A percentile compares a stretch with the other conserved stretches of the same genome.
These are phyloP conservation scores for Chlamydomonas sphaeroides DNA, from an alignment of 139 green algal genomes.

Conservation along the genomic window DNA sequence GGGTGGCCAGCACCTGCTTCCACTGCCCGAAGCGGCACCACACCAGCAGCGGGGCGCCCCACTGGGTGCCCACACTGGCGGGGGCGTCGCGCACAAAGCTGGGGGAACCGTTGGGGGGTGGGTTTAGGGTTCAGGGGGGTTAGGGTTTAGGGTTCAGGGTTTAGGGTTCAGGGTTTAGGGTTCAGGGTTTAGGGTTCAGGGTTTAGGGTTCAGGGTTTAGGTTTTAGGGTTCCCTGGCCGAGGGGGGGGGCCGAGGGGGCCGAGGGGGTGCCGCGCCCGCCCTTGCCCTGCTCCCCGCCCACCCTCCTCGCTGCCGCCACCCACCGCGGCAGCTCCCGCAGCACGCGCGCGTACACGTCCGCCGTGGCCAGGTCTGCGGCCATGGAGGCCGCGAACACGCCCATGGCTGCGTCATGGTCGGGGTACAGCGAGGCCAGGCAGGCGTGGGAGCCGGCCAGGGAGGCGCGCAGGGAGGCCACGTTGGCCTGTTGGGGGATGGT, in stretches of 20 bases:
- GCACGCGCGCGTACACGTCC: conserved; percentile 14
- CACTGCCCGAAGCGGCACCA: conserved; percentile 4
- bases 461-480: background rate
- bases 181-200: too few species aligned
- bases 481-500: conserved; percentile 22
- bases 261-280: too few species aligned
- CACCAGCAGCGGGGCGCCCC: conserved; percentile 9
- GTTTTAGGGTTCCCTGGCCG: too few species aligned
- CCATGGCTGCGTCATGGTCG: conserved; percentile 19
- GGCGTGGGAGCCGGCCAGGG: background rate
- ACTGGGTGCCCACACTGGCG: background rate
- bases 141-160: too few species aligned
- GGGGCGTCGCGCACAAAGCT: conserved; percentile 7
- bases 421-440: conserved; percentile 24
- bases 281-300: background rate
- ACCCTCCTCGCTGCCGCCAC: background rate
- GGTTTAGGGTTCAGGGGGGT: too few species aligned
- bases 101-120: too few species aligned
- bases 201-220: too few species aligned
- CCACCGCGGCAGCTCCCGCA: conserved; percentile 24
- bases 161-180: too few species aligned
- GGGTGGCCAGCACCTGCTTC: background rate
- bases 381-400: conserved; percentile 26
- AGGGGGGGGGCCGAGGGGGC: too few species aligned
- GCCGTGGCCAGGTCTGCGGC: background rate